Conservation (phyloP, 345 rosid genomes). For the Euphorbia peplus region DNA sequence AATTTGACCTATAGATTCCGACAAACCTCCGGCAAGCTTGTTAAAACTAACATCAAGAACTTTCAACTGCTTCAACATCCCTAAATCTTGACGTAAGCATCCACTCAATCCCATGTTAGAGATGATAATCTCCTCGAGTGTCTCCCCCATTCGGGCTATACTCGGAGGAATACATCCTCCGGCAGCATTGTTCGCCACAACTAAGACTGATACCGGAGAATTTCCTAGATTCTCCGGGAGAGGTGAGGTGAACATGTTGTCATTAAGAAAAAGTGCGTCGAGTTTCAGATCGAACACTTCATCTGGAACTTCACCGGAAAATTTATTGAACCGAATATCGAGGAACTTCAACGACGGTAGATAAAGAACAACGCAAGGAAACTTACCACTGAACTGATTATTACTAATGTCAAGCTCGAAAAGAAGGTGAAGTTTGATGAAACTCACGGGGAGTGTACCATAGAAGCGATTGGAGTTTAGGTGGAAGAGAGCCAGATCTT, state of each 20-base stretch:
- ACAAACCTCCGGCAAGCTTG: conserved; percentile 58
- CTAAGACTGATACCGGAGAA: conserved; percentile 72
- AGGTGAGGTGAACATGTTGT: conserved; percentile 56
- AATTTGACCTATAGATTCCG: conserved; percentile 54
- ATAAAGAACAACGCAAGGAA: conserved; percentile 56
- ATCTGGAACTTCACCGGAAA: conserved; percentile 51
- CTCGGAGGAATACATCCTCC: conserved; percentile 65
- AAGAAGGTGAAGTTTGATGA: conserved; percentile 44
- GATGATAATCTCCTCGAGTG: conserved; percentile 52
- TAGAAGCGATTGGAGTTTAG: conserved; percentile 64
- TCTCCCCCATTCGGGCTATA: conserved; percentile 56
- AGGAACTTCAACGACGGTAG: conserved; percentile 71
- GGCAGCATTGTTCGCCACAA: conserved; percentile 58
- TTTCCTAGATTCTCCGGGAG: conserved; percentile 71
- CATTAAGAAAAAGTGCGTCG: conserved; percentile 79
- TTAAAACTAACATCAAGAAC: conserved; percentile 72
- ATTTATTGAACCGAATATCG: conserved; percentile 67
- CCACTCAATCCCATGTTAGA: conserved; percentile 49
- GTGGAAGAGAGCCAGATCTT: conserved; percentile 76
- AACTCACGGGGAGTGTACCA: conserved; percentile 50
- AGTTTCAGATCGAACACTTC: conserved; percentile 59
- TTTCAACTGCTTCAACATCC: conserved; percentile 38
- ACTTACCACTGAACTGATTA: conserved; percentile 56
- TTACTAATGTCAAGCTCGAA: conserved; percentile 77
- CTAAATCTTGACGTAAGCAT: conserved; percentile 59